A percentile compares a stretch with the other conserved stretches of the same genome.
These are phyloP conservation scores for Exserohilum turcica DNA, from an alignment of 2,329 filamentous ascomycete species.

Conservation along the genomic window DNA sequence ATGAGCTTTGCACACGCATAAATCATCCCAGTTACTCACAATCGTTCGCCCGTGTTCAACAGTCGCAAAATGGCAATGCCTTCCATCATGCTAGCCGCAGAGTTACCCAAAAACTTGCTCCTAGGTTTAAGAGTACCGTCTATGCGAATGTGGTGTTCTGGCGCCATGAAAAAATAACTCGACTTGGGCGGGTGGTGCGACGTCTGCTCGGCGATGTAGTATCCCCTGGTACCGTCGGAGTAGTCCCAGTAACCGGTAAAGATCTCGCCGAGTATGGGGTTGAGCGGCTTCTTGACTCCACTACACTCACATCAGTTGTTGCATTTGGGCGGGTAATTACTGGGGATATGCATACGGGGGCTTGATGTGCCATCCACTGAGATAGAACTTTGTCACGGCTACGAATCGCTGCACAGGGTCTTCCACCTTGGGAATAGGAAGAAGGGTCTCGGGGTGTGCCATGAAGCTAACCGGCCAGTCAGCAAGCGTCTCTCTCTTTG, in stretches of 20 bases:
- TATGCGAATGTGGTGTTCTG: conserved; percentile 90
- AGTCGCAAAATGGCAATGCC: conserved; percentile 86
- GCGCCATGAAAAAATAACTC: conserved; percentile 98
- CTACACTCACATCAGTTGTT: conserved; percentile 55
- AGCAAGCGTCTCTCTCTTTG: conserved; percentile 6
- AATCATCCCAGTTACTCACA: conserved; percentile 59
- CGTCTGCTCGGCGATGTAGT: conserved; percentile 97
- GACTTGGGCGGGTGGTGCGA: conserved; percentile 98
- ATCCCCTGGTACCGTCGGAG: conserved; percentile 79
- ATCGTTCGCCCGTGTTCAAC: conserved; percentile 85
- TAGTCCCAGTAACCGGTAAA: conserved; percentile 97
- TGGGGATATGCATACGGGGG: conserved; percentile 71
- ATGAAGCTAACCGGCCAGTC: conserved; percentile 74
- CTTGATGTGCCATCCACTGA: conserved; percentile 98
- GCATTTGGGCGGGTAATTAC: conserved; percentile 12
- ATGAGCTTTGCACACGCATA: conserved; percentile 14
- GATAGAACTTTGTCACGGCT: conserved; percentile 95
- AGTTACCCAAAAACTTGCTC: conserved; percentile 95
- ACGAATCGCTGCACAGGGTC: conserved; percentile 90
- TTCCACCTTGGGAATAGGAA: conserved; percentile 84
- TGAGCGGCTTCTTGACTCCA: conserved; percentile 97
- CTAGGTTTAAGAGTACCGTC: conserved; percentile 94
- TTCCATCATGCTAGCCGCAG: conserved; percentile 97
- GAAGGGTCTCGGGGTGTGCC: conserved; percentile 95
- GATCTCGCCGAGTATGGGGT: conserved; percentile 92